These are phyloP conservation scores for Xanthoconium purpureum DNA, from an alignment of 768 basidiomycete genomes.

Conservation along the genomic window DNA sequence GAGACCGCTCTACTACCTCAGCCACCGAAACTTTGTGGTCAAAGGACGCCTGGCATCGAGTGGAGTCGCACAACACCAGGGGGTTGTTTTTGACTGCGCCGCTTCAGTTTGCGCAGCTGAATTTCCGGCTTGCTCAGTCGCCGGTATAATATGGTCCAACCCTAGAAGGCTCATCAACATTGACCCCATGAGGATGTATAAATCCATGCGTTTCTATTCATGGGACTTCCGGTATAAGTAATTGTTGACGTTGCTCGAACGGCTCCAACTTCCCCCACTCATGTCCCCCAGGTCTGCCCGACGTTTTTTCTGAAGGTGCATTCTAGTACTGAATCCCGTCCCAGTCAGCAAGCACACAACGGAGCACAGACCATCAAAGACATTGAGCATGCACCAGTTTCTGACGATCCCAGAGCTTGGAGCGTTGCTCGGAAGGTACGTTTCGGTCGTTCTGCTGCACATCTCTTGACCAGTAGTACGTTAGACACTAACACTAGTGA, in stretches of 20 bases:
- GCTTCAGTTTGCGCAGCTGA: background rate
- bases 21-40: background rate
- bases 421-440: slow-evolving; percentile 51
- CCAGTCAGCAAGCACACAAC: background rate
- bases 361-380: slow-evolving; percentile 13
- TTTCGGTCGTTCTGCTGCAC: too few relatives aligned
- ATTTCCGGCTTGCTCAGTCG: background rate
- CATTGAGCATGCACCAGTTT: slow-evolving; percentile 41
- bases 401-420: slow-evolving; percentile 64
- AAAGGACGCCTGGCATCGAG: background rate
- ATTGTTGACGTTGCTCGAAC: background rate
- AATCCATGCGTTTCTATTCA: slow-evolving; percentile 3
- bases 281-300: slow-evolving; percentile 15
- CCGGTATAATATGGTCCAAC: slow-evolving; percentile 1
- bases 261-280: background rate
- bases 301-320: background rate
- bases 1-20: background rate
- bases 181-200: background rate
- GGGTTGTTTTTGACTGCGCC: background rate
- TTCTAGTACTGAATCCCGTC: background rate
- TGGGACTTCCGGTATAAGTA: slow-evolving; percentile 1
- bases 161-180: background rate
- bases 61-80: background rate
- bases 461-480: background rate
- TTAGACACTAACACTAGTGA: slow-evolving; percentile 24